Evolutionary conservation across 1,139 yeast genomes (phyloP).

Genomic region (Kluyveromyces sp.): DNA sequence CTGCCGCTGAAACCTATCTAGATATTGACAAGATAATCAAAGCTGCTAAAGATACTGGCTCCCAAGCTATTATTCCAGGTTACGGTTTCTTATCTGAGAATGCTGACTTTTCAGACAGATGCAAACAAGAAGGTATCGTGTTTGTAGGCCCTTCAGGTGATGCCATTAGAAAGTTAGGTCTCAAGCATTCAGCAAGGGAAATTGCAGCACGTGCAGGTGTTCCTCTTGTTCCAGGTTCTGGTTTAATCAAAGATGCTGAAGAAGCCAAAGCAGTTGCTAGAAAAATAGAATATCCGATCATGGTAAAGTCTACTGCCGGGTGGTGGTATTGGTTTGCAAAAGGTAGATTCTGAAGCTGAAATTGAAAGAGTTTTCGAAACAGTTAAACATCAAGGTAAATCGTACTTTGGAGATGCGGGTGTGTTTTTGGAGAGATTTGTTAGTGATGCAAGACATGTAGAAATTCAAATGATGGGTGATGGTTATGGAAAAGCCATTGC

Average conservation of each 20-base stretch:
- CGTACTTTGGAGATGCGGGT: slow-evolving; percentile 91
- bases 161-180: slow-evolving; percentile 81
- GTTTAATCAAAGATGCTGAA: slow-evolving; percentile 56
- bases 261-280: slow-evolving; percentile 79
- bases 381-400: slow-evolving; percentile 87
- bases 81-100: slow-evolving; percentile 95
- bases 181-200: slow-evolving; percentile 93
- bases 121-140: slow-evolving; percentile 72
- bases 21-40: slow-evolving; percentile 72
- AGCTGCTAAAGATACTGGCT: slow-evolving; percentile 76
- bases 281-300: slow-evolving; percentile 75
- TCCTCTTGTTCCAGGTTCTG: slow-evolving; percentile 94
- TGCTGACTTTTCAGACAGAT: slow-evolving; percentile 88
- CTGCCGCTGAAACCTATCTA: slow-evolving; percentile 88
- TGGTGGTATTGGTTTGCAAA: slow-evolving; percentile 96
- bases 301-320: slow-evolving; percentile 99
- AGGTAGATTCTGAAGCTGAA: slow-evolving; percentile 75
- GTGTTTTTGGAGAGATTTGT: slow-evolving; percentile 91
- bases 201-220: slow-evolving; percentile 84
- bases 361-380: slow-evolving; percentile 78
- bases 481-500: slow-evolving; percentile 90
- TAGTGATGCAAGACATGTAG: slow-evolving; percentile 92
- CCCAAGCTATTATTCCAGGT: slow-evolving; percentile 94
- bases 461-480: slow-evolving; percentile 93
- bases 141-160: slow-evolving; percentile 96